Evolutionary conservation across 441 rosid species (phyloP).

Genomic region (Gossypium gossypioides): DNA sequence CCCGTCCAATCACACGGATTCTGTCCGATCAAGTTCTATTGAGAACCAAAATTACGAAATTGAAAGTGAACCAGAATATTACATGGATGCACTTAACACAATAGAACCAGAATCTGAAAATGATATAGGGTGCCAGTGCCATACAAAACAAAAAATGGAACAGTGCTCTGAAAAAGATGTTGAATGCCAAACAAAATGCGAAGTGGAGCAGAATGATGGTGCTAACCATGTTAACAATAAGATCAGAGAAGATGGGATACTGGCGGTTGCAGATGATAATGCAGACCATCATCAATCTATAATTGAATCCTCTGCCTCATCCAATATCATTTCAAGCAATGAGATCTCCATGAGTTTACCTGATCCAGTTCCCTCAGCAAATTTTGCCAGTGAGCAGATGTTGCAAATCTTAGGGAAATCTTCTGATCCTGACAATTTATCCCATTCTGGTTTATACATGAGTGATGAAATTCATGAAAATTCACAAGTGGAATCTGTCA

Average conservation of each 20-base stretch:
- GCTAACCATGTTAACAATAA: constrained; percentile 18
- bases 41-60: constrained; percentile 33
- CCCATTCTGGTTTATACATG: constrained; percentile 15
- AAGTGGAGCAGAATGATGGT: constrained; percentile 1
- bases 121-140: constrained; percentile 39
- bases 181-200: constrained; percentile 12
- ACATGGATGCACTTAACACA: constrained; percentile 74
- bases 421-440: constrained; percentile 29
- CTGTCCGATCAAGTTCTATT: constrained; percentile 22
- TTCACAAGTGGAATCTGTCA: constrained; percentile 23
- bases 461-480: constrained; percentile 22
- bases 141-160: constrained; percentile 39
- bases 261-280: constrained; percentile 12
- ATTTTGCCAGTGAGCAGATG: not conserved
- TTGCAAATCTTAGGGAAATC: constrained; percentile 18
- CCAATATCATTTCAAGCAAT: constrained; percentile 15
- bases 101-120: constrained; percentile 77
- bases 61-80: constrained; percentile 75
- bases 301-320: constrained; percentile 23
- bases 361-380: constrained; percentile 2
- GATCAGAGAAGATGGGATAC: constrained; percentile 19
- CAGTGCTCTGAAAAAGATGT: constrained; percentile 18
- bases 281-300: constrained; percentile 20
- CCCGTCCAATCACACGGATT: constrained; percentile 22
- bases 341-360: constrained; percentile 18